Conservation (phyloP, 2,329 filamentous ascomycete genomes). For the Penicillium sp. region DNA sequence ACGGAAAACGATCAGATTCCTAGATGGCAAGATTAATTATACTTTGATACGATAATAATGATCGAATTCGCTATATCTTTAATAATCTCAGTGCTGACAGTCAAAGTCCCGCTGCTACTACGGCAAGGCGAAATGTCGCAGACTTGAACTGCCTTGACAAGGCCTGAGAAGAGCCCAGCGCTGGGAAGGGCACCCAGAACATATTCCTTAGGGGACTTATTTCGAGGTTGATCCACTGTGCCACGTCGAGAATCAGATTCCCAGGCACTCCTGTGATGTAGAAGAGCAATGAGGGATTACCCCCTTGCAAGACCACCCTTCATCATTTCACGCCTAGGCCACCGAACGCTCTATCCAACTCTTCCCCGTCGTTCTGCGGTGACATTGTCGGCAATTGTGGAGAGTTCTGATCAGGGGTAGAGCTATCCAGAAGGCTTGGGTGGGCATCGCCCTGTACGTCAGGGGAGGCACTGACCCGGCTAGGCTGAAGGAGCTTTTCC, state of each 20-base stretch:
- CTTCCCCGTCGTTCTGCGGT: constrained; percentile 49
- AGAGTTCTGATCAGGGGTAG: constrained; percentile 32
- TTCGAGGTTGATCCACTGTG: background rate
- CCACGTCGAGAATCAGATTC: too few relatives aligned
- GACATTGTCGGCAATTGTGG: constrained; percentile 39
- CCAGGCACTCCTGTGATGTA: background rate
- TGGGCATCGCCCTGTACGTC: constrained; percentile 15
- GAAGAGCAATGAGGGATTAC: background rate
- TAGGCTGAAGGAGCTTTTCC: constrained; percentile 58
- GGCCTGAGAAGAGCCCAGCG: background rate
- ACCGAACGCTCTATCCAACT: constrained; percentile 55
- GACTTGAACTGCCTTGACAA: background rate
- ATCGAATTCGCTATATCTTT: too few relatives aligned
- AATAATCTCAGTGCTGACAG: background rate
- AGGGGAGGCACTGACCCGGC: constrained; percentile 17
- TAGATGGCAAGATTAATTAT: too few relatives aligned
- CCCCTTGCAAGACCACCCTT: background rate
- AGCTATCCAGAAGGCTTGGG: constrained; percentile 39
- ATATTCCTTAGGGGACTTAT: background rate
- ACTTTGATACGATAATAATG: too few relatives aligned
- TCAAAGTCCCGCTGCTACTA: background rate
- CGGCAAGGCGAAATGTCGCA: background rate
- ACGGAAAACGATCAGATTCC: too few relatives aligned
- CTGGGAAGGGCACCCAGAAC: background rate
- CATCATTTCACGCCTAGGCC: constrained; percentile 45